Evolutionary conservation across 2,329 filamentous ascomycete genomes (phyloP).

Genomic region (Metarhizium album): DNA sequence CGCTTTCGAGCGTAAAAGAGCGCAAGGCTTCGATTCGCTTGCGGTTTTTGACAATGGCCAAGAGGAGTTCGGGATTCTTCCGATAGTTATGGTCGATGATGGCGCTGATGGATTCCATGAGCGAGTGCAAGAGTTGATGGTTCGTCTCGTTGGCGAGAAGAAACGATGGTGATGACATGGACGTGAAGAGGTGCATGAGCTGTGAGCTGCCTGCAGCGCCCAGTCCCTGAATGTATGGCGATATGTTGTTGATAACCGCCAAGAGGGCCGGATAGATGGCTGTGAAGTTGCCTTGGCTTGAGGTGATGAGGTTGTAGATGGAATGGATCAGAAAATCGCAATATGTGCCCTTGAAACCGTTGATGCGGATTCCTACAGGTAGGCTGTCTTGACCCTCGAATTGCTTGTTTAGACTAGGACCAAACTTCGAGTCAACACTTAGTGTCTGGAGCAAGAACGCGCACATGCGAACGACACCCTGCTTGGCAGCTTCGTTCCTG

Average conservation of each 20-base stretch:
- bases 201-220: slow-evolving; percentile 67
- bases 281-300: slow-evolving; percentile 79
- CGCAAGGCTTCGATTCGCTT: slow-evolving; percentile 78
- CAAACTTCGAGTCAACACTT: slow-evolving; percentile 86
- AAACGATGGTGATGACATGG: slow-evolving; percentile 90
- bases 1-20: slow-evolving; percentile 83
- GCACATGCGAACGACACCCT: slow-evolving; percentile 92
- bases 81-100: slow-evolving; percentile 82
- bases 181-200: slow-evolving; percentile 76
- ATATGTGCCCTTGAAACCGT: slow-evolving; percentile 80
- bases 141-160: slow-evolving; percentile 88
- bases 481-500: slow-evolving; percentile 74
- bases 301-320: slow-evolving; percentile 83
- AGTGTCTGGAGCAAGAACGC: slow-evolving; percentile 93
- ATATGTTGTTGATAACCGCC: slow-evolving; percentile 87
- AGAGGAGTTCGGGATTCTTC: slow-evolving; percentile 71
- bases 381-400: slow-evolving; percentile 86
- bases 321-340: slow-evolving; percentile 93
- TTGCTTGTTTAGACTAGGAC: slow-evolving; percentile 74
- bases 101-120: slow-evolving; percentile 82
- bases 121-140: slow-evolving; percentile 64
- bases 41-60: slow-evolving; percentile 66
- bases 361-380: slow-evolving; percentile 68
- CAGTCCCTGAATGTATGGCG: slow-evolving; percentile 70
- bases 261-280: slow-evolving; percentile 87